Base-by-base conservation (phyloP, 306 rosid genomes). In the Prunus campanulata region DNA sequence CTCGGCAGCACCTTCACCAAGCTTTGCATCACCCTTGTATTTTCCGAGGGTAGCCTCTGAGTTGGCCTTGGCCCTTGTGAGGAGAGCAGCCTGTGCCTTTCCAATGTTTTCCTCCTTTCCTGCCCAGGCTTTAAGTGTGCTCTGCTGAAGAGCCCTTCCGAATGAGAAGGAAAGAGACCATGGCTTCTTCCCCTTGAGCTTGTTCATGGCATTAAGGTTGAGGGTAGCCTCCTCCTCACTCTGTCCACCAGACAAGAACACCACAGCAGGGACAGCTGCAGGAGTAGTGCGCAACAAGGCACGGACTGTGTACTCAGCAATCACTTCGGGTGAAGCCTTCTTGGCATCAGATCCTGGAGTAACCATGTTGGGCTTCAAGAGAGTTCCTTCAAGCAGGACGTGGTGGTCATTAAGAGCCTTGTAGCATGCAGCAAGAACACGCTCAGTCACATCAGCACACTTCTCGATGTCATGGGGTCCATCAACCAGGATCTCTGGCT, bases 361-460 rank as follows among this genome's bases (percentile, higher is more conserved):
- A 8, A 90, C 97, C 97, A 93, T 93, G 86, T 93, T 93, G 44
- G 97, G 97, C 78, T 93, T 93, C 90, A 93, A 82, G 3, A 93
- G 83, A 19, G 97, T 90, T 6, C 97, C 97, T 79, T 93, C 97
- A 0, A 93, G 85, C 11, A 93, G 78, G 61, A 89, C 97, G 30
- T 87, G 92, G 67, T 93, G 96, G 74, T 90, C 96, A 29, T 66
- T 93, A 8, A 93, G 74, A 7, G 97, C 96, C 84, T 89, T 93
- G 90, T 93, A 93, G 66, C 87, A 83, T 0, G 96, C 94, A 0
- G 97, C 94, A 25, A 93, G 94, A 29, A 93, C 96, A 0, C 94
- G 88, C 66, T 90, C 97, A 0, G 96, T 90, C 42, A 93, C 96
- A 57, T 83, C 93, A 2, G 97, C 97, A 27, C 96, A 93, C 27